A percentile compares a stretch with the other conserved stretches of the same genome.
Evolutionary conservation across 148 eudicot species (phyloP).

Genomic region (Vaccinium macrocarpon): DNA sequence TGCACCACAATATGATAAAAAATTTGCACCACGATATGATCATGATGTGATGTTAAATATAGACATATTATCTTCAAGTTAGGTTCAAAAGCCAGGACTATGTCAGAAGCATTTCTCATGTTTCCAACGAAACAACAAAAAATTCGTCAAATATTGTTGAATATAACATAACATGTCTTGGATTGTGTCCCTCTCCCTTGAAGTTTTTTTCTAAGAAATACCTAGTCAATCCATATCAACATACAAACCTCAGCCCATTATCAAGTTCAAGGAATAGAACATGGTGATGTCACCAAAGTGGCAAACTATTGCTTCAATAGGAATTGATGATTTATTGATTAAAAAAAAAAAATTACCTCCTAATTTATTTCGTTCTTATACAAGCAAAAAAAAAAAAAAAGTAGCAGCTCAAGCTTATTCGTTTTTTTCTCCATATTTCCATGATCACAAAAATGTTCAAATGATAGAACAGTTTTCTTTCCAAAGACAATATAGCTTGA

Average conservation of each 20-base stretch:
- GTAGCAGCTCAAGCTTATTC: background rate
- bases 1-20: constrained; percentile 13
- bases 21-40: constrained; percentile 14
- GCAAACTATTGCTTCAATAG: too few species aligned
- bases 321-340: too few species aligned
- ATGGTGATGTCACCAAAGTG: background rate
- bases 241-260: background rate
- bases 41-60: background rate
- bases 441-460: background rate
- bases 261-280: background rate
- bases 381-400: background rate
- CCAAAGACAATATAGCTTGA: too few species aligned
- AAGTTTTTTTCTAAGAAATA: background rate
- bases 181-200: background rate
- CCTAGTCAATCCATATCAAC: background rate
- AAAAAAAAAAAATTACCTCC: background rate
- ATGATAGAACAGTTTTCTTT: background rate
- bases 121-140: background rate
- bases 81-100: background rate
- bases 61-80: background rate
- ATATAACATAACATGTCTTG: background rate
- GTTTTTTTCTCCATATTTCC: background rate
- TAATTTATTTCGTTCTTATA: background rate
- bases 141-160: background rate
- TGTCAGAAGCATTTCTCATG: background rate